Conservation (phyloP, 306 rosid species). For the Clitoria ternatea region DNA sequence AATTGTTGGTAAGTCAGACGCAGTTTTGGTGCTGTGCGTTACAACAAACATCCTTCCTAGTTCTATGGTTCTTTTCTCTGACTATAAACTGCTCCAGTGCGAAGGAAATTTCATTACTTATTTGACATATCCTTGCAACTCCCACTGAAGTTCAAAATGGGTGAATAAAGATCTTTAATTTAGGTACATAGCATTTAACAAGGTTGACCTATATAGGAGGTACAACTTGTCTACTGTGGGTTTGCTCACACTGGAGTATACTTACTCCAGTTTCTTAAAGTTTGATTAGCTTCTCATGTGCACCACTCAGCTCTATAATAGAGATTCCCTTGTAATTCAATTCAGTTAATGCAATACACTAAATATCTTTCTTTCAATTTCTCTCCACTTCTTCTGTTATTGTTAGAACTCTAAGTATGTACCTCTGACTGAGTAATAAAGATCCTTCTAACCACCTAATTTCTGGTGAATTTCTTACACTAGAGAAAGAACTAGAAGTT, state of each 20-base stretch:
- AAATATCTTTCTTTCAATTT: no score
- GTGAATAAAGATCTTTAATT: background rate
- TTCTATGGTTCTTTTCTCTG: background rate
- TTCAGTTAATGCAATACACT: no score
- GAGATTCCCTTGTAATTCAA: no score
- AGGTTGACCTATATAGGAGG: no score
- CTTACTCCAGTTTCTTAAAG: no score
- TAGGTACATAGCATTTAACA: constrained; percentile 2
- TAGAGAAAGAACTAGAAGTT: background rate
- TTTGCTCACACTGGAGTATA: no score
- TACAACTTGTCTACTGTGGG: no score
- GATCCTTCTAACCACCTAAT: background rate
- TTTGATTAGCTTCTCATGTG: no score
- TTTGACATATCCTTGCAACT: background rate
- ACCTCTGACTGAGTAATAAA: background rate
- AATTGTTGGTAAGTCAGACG: background rate
- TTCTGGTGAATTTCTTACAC: background rate
- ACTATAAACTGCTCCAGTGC: background rate
- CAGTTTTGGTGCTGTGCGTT: background rate
- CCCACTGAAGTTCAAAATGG: background rate
- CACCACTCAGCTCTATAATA: no score
- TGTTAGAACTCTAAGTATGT: no score
- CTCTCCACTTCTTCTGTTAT: no score
- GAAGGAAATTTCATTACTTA: constrained; percentile 5
- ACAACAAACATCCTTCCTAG: background rate